Evolutionary conservation across 495 filamentous ascomycete species (phyloP), one percentile per base, ranked within the genome.

Genomic region (Cetradonia linearis): DNA sequence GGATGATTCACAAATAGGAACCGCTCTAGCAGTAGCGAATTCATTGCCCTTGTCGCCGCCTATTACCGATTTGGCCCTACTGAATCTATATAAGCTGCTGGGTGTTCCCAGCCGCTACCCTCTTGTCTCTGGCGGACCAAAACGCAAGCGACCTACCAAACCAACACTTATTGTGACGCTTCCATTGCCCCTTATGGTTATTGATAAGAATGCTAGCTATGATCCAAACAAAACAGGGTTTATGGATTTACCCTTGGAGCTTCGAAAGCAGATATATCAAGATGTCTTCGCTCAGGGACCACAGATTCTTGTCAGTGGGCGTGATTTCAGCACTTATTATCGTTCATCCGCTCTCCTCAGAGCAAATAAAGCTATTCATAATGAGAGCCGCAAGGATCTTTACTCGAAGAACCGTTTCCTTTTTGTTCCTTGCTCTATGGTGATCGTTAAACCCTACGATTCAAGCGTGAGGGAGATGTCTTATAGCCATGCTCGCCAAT

Each of bases 341-440:
- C 64, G 59, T 27, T 71, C 72, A 23, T 61, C 67, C 7, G 63
- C 59, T 18, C 65, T 76, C 23, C 68, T 76, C 30, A 58, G 67
- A 18, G 71, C 69, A 25, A 75, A 71, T 63, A 64, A 57, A 31
- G 55, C 63, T 14, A 59, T 75, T 37, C 54, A 68, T 59, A 55
- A 63, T 16, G 73, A 76, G 64, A 71, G 56, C 20, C 65, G 66
- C 42, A 64, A 40, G 31, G 59, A 74, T 20, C 58, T 76, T 10
- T 76, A 76, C 59, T 63, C 67, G 18, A 64, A 69, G 58, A 74
- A 74, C 56, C 63, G 59, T 25, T 74, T 76, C 60, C 2, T 62
- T 20, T 70, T 75, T 44, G 62, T 55, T 25, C 62, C 68, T 30
- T 62, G 66, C 30, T 10, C 16, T 60, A 3, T 28, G n/a, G 33